These are phyloP conservation scores for Pochonia chlamydosporia DNA, from an alignment of 2,329 filamentous ascomycete genomes.

Conservation along the genomic window DNA sequence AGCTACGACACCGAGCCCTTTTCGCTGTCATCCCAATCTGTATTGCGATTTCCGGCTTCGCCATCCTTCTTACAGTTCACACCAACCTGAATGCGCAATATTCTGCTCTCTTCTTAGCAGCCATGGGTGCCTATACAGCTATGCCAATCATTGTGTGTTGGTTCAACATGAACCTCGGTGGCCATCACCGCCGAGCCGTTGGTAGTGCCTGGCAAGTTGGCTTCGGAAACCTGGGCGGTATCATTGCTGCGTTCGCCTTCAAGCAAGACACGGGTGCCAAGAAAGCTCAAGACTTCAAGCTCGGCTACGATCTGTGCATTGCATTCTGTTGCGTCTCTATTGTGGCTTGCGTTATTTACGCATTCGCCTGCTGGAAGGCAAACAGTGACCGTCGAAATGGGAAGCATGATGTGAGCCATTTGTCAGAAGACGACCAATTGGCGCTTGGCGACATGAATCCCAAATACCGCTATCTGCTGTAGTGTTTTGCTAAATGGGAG, in stretches of 20 bases:
- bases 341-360: constrained; percentile 55
- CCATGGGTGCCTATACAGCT: constrained; percentile 75
- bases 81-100: constrained; percentile 65
- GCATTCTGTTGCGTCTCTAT: constrained; percentile 55
- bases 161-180: constrained; percentile 75
- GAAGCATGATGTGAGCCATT: constrained; percentile 31
- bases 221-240: constrained; percentile 75
- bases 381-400: constrained; percentile 54
- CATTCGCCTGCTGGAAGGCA: constrained; percentile 47
- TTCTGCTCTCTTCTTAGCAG: constrained; percentile 73
- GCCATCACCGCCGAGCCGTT: constrained; percentile 64
- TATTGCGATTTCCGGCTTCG: constrained; percentile 68
- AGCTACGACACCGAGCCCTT: constrained; percentile 63
- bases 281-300: constrained; percentile 69
- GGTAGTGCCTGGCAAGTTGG: constrained; percentile 73
- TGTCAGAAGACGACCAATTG: constrained; percentile 58
- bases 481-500: too few species aligned
- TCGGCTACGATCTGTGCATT: constrained; percentile 61
- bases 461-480: constrained; percentile 54
- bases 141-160: constrained; percentile 84
- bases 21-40: constrained; percentile 66
- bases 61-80: constrained; percentile 67
- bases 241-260: constrained; percentile 70
- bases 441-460: constrained; percentile 55
- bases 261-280: constrained; percentile 58